A percentile compares a stretch with the other conserved stretches of the same genome.
Evolutionary conservation across 2,329 filamentous ascomycete species (phyloP).

Genomic region (Aureobasidium namibiae): DNA sequence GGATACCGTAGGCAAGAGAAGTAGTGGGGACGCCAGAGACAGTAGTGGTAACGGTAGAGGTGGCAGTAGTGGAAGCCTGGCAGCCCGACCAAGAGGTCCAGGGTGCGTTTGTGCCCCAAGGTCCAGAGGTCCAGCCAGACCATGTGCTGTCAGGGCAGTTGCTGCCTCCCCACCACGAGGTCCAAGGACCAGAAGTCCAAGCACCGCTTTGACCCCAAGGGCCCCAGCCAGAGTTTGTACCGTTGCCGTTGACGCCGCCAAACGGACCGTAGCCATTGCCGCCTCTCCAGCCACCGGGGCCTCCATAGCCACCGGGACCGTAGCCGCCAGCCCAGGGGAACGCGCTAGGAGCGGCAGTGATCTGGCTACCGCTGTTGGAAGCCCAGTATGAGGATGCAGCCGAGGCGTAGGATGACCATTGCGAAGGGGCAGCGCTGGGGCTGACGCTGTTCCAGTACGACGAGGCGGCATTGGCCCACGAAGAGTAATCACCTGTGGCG

Average conservation of each 20-base stretch:
- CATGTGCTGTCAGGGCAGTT: conserved; percentile 27
- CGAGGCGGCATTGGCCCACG: conserved; percentile 21
- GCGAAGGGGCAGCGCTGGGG: conserved; percentile 5
- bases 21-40: conserved; percentile 18
- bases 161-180: conserved; percentile 27
- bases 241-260: conserved; percentile 14
- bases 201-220: conserved; percentile 23
- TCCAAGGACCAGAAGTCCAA: conserved; percentile 28
- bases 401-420: conserved; percentile 12
- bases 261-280: conserved; percentile 18
- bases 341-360: neutral
- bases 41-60: conserved; percentile 23
- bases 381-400: conserved; percentile 12
- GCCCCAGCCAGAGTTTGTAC: conserved; percentile 24
- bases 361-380: neutral
- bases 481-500: conserved; percentile 22
- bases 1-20: conserved; percentile 23
- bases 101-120: conserved; percentile 25
- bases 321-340: conserved; percentile 13
- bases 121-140: conserved; percentile 27
- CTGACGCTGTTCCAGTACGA: conserved; percentile 16
- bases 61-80: conserved; percentile 25
- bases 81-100: conserved; percentile 30
- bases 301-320: conserved; percentile 13
- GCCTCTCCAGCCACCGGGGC: conserved; percentile 15